A percentile compares a stretch with the other conserved stretches of the same genome.
phyloP scores from a whole-genome alignment of 2,329 filamentous ascomycete genomes.

The Thelonectria blattea region DNA sequence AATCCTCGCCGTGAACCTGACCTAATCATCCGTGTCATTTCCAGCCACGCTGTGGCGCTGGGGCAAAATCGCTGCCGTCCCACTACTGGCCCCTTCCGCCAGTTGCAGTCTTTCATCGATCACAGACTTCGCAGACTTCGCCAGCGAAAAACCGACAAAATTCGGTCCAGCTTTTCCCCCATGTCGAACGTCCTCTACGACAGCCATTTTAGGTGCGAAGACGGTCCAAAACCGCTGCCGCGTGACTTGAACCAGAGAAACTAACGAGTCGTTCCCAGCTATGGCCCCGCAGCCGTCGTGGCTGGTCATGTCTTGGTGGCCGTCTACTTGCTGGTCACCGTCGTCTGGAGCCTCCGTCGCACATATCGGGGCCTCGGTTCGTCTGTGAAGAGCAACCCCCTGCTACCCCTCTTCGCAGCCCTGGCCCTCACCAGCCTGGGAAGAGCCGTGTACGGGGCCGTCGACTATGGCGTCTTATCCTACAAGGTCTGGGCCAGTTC shows the following conservation, averaged over 20 bases:
- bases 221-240: not conserved
- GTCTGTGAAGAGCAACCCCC: constrained; percentile 36
- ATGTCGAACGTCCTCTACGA: constrained; percentile 38
- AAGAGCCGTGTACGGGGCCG: constrained; percentile 51
- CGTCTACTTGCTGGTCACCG: constrained; percentile 27
- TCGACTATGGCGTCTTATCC: constrained; percentile 52
- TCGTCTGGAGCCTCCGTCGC: constrained; percentile 33
- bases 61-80: not conserved
- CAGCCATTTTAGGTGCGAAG: constrained; percentile 28
- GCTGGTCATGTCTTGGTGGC: constrained; percentile 30
- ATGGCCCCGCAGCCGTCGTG: constrained; percentile 23
- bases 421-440: constrained; percentile 54
- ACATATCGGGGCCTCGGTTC: constrained; percentile 40
- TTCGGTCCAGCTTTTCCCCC: constrained; percentile 9
- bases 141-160: constrained; percentile 1
- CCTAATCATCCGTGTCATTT: not conserved
- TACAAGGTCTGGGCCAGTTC: constrained; percentile 57
- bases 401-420: constrained; percentile 47
- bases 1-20: not conserved
- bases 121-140: not conserved
- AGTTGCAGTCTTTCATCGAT: not conserved
- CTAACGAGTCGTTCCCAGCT: constrained; percentile 22
- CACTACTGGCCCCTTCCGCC: not conserved
- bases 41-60: constrained; percentile 23
- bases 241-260: not conserved